A percentile compares a stretch with the other conserved stretches of the same genome.
Evolutionary conservation across 2,329 filamentous ascomycete species (phyloP).

Genomic region (Epichloe bromicola): DNA sequence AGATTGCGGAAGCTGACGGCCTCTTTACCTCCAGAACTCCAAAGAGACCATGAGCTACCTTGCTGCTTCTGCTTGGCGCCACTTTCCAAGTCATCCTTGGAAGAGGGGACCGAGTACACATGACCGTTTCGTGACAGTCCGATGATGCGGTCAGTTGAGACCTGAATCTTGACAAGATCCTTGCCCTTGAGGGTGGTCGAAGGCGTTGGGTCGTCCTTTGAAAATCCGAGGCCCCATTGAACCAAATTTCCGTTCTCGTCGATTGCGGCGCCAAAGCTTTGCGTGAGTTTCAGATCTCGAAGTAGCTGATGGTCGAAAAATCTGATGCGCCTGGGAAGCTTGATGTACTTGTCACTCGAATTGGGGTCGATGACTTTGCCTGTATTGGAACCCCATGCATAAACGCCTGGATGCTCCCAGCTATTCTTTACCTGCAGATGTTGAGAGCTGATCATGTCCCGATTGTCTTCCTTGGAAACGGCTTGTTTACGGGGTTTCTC

Average conservation of each 20-base stretch:
- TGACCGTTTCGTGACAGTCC: slow-evolving; percentile 61
- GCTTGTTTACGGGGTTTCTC: slow-evolving; percentile 50
- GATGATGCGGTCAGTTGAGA: slow-evolving; percentile 75
- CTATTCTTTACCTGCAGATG: slow-evolving; percentile 80
- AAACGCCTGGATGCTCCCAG: slow-evolving; percentile 73
- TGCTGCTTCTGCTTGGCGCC: slow-evolving; percentile 49
- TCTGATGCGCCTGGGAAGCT: slow-evolving; percentile 61
- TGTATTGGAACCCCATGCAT: slow-evolving; percentile 82
- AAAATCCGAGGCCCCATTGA: slow-evolving; percentile 80
- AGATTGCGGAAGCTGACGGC: slow-evolving; percentile 60
- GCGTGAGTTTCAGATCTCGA: slow-evolving; percentile 75
- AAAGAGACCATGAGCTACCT: slow-evolving; percentile 58
- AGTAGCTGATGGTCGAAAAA: slow-evolving; percentile 79
- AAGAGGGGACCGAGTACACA: slow-evolving; percentile 75
- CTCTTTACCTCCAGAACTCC: slow-evolving; percentile 28
- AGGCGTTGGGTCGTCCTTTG: slow-evolving; percentile 49
- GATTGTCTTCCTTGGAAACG: slow-evolving; percentile 54
- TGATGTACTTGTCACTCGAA: slow-evolving; percentile 64
- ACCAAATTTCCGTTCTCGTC: slow-evolving; percentile 78
- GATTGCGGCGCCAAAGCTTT: slow-evolving; percentile 72
- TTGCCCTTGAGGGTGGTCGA: slow-evolving; percentile 66
- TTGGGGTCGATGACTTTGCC: slow-evolving; percentile 78
- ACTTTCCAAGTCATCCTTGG: slow-evolving; percentile 54
- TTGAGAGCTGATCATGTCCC: slow-evolving; percentile 69
- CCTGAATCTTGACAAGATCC: slow-evolving; percentile 59